A percentile compares a stretch with the other conserved stretches of the same genome.
Conservation (phyloP, 148 eudicot genomes). For the Camellia lanceoleosa region DNA sequence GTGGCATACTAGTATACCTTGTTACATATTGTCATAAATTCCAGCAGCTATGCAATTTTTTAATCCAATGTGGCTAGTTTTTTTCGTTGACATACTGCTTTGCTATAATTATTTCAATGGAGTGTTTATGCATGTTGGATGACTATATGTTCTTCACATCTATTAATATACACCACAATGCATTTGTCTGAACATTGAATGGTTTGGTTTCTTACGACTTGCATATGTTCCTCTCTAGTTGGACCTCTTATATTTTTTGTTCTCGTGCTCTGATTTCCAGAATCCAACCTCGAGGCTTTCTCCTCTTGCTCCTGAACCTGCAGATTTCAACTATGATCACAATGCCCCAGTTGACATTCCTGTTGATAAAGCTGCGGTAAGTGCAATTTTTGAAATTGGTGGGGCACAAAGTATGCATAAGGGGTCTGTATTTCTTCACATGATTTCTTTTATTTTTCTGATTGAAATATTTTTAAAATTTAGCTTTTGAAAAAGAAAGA, state of each 20-base stretch:
- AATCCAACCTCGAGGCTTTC: constrained; percentile 78
- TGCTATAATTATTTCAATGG: not conserved
- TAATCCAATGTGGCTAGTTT: not conserved
- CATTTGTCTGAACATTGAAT: not conserved
- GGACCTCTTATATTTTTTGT: not conserved
- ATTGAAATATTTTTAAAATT: constrained; percentile 12
- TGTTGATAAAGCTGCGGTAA: constrained; percentile 48
- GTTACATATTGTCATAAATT: not conserved
- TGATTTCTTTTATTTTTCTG: not conserved
- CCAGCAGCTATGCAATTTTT: not conserved
- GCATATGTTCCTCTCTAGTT: not conserved
- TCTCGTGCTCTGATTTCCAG: constrained; percentile 28
- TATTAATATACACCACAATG: not conserved
- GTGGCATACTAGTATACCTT: not conserved
- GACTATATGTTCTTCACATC: not conserved
- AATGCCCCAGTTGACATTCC: constrained; percentile 77
- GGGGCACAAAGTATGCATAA: not conserved
- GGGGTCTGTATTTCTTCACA: not conserved
- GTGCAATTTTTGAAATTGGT: constrained; percentile 1
- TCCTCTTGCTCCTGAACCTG: constrained; percentile 90
- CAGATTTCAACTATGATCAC: constrained; percentile 72
- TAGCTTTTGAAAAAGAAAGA: constrained; percentile 88
- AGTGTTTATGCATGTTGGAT: too few species aligned
- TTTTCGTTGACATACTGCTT: not conserved
- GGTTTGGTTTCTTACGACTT: not conserved